A percentile compares a stretch with the other conserved stretches of the same genome.
These are phyloP conservation scores for Penicillium fimorum DNA, from an alignment of 495 filamentous ascomycete genomes.

Conservation along the genomic window DNA sequence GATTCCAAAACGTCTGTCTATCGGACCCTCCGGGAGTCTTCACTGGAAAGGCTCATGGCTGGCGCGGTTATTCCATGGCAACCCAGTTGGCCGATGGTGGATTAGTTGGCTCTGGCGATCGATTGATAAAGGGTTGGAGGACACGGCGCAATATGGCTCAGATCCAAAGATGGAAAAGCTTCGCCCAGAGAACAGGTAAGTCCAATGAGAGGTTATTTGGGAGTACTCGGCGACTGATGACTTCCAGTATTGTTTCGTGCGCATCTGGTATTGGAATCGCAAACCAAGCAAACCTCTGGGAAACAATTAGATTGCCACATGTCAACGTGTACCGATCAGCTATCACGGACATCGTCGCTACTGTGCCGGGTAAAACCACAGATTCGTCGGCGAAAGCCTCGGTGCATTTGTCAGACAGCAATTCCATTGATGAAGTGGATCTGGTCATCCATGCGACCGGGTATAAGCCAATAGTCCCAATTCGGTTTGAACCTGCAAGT, in stretches of 20 bases:
- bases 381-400: background rate
- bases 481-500: slow-evolving; percentile 42
- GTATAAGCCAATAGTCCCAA: slow-evolving; percentile 60
- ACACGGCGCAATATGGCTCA: slow-evolving; percentile 20
- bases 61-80: slow-evolving; percentile 40
- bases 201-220: too few relatives aligned
- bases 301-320: slow-evolving; percentile 27
- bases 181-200: slow-evolving; percentile 27
- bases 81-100: slow-evolving; percentile 25
- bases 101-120: slow-evolving; percentile 28
- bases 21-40: slow-evolving; percentile 23
- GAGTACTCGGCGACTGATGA: background rate
- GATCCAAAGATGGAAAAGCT: slow-evolving; percentile 28
- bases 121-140: slow-evolving; percentile 18
- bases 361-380: background rate
- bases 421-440: slow-evolving; percentile 42
- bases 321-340: slow-evolving; percentile 29
- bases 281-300: slow-evolving; percentile 35
- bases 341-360: slow-evolving; percentile 11
- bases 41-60: slow-evolving; percentile 55
- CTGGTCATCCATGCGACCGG: slow-evolving; percentile 45
- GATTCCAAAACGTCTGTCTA: slow-evolving; percentile 27
- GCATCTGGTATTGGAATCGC: slow-evolving; percentile 29
- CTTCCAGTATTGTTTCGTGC: slow-evolving; percentile 26
- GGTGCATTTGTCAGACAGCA: slow-evolving; percentile 16